phyloP scores from a whole-genome alignment of 2,329 filamentous ascomycete genomes.

The Neobulgaria alba region DNA sequence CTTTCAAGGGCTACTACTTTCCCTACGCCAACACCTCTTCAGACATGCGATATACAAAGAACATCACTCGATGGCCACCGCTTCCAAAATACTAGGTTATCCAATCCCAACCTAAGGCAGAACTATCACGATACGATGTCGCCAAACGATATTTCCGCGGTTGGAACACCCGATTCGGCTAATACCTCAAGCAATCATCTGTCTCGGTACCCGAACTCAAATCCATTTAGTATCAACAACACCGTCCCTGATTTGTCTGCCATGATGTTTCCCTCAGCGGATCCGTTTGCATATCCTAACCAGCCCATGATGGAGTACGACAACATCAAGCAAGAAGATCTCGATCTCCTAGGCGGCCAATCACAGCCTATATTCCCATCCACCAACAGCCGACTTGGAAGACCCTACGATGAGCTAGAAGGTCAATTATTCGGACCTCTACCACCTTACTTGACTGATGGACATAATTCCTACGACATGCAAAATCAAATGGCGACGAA shows the following conservation, averaged over 20 bases:
- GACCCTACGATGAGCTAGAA: constrained; percentile 52
- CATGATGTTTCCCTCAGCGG: constrained; percentile 72
- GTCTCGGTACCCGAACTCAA: constrained; percentile 13
- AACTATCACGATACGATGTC: constrained; percentile 23
- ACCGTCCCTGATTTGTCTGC: constrained; percentile 59
- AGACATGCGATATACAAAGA: constrained; percentile 16
- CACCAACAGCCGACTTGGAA: constrained; percentile 15
- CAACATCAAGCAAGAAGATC: constrained; percentile 28
- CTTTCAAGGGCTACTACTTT: constrained; percentile 22
- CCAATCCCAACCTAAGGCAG: constrained; percentile 23
- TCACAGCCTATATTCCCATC: constrained; percentile 22
- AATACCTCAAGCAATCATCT: constrained; percentile 14
- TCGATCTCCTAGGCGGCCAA: constrained; percentile 6
- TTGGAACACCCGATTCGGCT: constrained; percentile 22
- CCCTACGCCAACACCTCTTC: constrained; percentile 23
- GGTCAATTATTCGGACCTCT: constrained; percentile 64
- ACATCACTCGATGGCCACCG: constrained; percentile 24
- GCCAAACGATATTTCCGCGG: constrained; percentile 19
- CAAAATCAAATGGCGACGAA: constrained; percentile 8
- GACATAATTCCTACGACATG: constrained; percentile 19
- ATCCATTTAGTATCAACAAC: constrained; percentile 30
- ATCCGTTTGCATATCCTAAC: constrained; percentile 70
- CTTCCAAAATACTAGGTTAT: constrained; percentile 18
- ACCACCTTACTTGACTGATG: constrained; percentile 52
- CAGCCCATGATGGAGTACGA: constrained; percentile 60